Percentiles rank a stretch among this genome's conserved stretches.
These are phyloP conservation scores for Candida nonsorbophila DNA, from an alignment of 805 yeast genomes.

Conservation along the genomic window DNA sequence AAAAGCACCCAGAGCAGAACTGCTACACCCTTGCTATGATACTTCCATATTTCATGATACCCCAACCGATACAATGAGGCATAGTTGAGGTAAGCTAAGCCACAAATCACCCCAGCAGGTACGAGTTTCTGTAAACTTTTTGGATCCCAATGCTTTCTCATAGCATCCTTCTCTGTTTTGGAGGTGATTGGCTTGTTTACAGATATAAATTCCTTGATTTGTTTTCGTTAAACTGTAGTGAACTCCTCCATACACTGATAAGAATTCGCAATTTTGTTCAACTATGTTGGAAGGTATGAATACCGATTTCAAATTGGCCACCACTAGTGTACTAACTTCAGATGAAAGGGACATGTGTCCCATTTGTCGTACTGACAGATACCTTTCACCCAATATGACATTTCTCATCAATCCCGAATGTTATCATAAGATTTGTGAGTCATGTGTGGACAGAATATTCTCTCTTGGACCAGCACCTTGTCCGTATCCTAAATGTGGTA, in stretches of 20 bases:
- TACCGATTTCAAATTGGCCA: too few species aligned
- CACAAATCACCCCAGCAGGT: conserved; percentile 21
- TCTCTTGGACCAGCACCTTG: conserved; percentile 95
- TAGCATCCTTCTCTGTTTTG: too few species aligned
- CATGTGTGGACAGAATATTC: conserved; percentile 93
- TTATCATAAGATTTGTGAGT: conserved; percentile 94
- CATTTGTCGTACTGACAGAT: conserved; percentile 91
- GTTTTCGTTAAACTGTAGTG: too few species aligned
- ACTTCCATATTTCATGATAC: conserved; percentile 27
- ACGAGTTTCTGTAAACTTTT: too few species aligned
- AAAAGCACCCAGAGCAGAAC: conserved; percentile 30
- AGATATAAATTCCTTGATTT: too few species aligned
- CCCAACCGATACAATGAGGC: conserved; percentile 41
- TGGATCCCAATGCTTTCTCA: too few species aligned
- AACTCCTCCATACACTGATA: too few species aligned
- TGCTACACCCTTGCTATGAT: conserved; percentile 26
- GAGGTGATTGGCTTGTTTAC: too few species aligned
- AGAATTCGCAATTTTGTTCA: too few species aligned
- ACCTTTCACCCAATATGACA: conserved; percentile 87
- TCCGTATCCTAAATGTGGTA: conserved; percentile 89
- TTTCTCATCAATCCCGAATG: conserved; percentile 96
- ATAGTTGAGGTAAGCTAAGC: conserved; percentile 39
- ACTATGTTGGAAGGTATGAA: conserved; percentile 10
- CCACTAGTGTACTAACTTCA: conserved; percentile 6
- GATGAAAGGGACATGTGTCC: conserved; percentile 88